Evolutionary conservation across 805 yeast species (phyloP).

Genomic region (Starmerella ratchasimensis): DNA sequence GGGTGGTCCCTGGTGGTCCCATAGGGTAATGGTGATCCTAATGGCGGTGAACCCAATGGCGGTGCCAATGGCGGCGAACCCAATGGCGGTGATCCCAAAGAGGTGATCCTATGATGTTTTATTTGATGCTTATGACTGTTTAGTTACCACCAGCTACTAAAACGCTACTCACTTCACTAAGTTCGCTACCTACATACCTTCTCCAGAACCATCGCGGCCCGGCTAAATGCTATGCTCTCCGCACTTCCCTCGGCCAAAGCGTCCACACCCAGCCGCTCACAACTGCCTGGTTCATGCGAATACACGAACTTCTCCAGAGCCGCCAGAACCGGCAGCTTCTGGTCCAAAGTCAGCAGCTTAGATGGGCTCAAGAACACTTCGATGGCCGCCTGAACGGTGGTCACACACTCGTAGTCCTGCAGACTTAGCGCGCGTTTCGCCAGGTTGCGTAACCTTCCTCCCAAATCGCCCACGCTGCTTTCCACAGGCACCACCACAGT

Average conservation of each 20-base stretch:
- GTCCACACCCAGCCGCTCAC: too few species aligned
- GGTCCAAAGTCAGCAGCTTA: not conserved
- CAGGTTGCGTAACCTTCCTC: conserved; percentile 1
- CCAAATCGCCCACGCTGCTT: not conserved
- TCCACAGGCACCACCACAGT: not conserved
- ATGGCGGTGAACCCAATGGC: too few species aligned
- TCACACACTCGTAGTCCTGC: conserved; percentile 1
- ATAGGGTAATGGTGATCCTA: too few species aligned
- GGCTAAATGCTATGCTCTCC: conserved; percentile 8
- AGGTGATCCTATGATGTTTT: too few species aligned
- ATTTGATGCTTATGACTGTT: too few species aligned
- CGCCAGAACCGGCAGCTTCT: conserved; percentile 2
- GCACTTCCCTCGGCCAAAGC: conserved; percentile 11
- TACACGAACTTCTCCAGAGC: conserved; percentile 1
- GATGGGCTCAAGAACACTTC: conserved; percentile 9
- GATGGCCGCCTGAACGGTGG: conserved; percentile 9
- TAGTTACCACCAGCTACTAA: too few species aligned
- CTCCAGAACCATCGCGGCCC: conserved; percentile 11
- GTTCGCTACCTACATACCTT: too few species aligned
- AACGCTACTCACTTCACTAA: too few species aligned
- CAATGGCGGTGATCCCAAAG: too few species aligned
- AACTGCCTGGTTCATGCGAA: too few species aligned
- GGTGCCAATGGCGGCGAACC: too few species aligned
- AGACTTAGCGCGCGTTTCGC: conserved; percentile 8
- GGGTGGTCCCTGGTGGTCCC: too few species aligned